These are phyloP conservation scores for Triangularia verruculosa DNA, from an alignment of 2,329 filamentous ascomycete genomes.

Conservation along the genomic window DNA sequence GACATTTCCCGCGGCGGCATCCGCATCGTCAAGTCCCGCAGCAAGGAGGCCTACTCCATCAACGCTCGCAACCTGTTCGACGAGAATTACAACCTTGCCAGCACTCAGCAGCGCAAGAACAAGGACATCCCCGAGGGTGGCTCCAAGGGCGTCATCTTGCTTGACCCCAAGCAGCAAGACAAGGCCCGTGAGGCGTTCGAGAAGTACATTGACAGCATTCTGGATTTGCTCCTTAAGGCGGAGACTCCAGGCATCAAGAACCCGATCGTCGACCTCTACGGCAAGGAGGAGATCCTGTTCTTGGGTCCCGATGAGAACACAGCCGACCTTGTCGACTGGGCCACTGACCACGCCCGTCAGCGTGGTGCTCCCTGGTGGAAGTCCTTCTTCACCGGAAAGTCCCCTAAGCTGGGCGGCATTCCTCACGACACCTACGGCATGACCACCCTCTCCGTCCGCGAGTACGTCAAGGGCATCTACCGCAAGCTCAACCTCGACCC, in stretches of 20 bases:
- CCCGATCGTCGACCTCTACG: conserved; percentile 91
- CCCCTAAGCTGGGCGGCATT: conserved; percentile 90
- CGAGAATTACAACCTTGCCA: conserved; percentile 97
- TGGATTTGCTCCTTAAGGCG: conserved; percentile 88
- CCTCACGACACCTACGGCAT: conserved; percentile 96
- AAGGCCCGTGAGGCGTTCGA: conserved; percentile 91
- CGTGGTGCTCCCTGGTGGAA: conserved; percentile 98
- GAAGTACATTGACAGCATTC: conserved; percentile 98
- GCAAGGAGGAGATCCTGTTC: conserved; percentile 95
- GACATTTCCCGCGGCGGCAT: conserved; percentile 97
- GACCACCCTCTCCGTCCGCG: conserved; percentile 93
- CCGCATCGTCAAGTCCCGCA: conserved; percentile 96
- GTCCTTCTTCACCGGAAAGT: conserved; percentile 99
- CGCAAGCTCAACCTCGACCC: conserved; percentile 91
- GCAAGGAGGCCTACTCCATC: conserved; percentile 92
- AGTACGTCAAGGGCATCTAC: conserved; percentile 96
- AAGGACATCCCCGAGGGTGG: conserved; percentile 99
- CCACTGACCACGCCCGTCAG: conserved; percentile 86
- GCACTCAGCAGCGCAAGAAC: conserved; percentile 99
- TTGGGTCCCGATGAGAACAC: conserved; percentile 99
- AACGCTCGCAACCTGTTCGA: conserved; percentile 96
- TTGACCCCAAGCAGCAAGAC: conserved; percentile 92
- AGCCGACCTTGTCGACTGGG: conserved; percentile 95
- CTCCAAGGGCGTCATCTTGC: conserved; percentile 93
- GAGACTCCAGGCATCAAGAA: conserved; percentile 97